Conservation (phyloP, 1,139 yeast species). For the Taiozyma sp. region DNA sequence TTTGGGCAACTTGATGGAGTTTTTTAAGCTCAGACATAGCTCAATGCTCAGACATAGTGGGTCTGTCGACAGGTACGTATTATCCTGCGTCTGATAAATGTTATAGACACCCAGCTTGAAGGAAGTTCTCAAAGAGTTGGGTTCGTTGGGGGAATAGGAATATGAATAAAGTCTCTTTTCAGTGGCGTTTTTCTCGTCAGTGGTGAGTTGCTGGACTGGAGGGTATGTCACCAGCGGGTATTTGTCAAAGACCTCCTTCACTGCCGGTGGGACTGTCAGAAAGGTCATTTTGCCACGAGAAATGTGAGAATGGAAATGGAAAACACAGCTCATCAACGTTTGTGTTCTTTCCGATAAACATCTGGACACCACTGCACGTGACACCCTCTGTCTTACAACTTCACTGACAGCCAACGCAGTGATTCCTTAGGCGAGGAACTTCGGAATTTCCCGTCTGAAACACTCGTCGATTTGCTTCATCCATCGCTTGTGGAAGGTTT, state of each 20-base stretch:
- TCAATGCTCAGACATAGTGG: slow-evolving; percentile 21
- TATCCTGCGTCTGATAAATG: slow-evolving; percentile 12
- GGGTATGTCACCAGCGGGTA: slow-evolving; percentile 44
- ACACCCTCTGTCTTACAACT: too few relatives aligned
- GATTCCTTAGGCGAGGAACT: too few relatives aligned
- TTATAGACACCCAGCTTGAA: slow-evolving; percentile 23
- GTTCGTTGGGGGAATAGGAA: slow-evolving; percentile 10
- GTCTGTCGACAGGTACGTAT: slow-evolving; percentile 19
- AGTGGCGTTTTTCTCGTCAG: slow-evolving; percentile 16
- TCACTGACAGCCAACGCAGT: too few relatives aligned
- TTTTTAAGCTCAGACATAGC: slow-evolving; percentile 15
- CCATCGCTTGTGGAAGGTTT: too few relatives aligned
- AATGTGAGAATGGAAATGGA: too few relatives aligned
- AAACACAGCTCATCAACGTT: too few relatives aligned
- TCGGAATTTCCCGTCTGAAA: too few relatives aligned
- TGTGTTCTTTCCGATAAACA: too few relatives aligned
- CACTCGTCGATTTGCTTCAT: too few relatives aligned
- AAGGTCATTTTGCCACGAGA: background rate
- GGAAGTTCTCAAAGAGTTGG: slow-evolving; percentile 1
- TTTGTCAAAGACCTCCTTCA: slow-evolving; percentile 41
- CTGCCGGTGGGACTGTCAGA: slow-evolving; percentile 36
- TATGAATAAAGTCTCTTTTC: slow-evolving; percentile 17
- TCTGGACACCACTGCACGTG: too few relatives aligned
- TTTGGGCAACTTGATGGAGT: slow-evolving; percentile 17
- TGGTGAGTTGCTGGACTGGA: slow-evolving; percentile 23